A percentile compares a stretch with the other conserved stretches of the same genome.
Evolutionary conservation across 176 grass and related monocot species (phyloP).

Genomic region (Tuctoria greenei): DNA sequence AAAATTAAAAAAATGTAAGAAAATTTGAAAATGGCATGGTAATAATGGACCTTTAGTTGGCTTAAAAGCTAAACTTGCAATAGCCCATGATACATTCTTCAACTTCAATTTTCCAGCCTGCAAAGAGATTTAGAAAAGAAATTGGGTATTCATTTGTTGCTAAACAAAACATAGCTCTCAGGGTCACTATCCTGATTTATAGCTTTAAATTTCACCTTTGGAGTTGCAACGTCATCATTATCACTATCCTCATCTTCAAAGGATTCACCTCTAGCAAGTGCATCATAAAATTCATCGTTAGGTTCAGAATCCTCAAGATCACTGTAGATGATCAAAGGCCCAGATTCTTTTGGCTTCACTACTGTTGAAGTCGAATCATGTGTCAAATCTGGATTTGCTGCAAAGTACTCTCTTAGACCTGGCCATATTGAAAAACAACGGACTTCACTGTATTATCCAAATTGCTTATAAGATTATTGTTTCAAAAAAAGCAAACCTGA

Average conservation of each 20-base stretch:
- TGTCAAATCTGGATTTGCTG: slow-evolving; percentile 67
- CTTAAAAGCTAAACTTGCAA: slow-evolving; percentile 72
- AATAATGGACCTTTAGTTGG: slow-evolving; percentile 65
- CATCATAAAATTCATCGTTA: slow-evolving; percentile 96
- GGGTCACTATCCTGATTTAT: slow-evolving; percentile 16
- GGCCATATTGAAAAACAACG: slow-evolving; percentile 27
- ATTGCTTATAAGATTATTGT: slow-evolving; percentile 11
- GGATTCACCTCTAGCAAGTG: slow-evolving; percentile 65
- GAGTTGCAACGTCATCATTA: slow-evolving; percentile 38
- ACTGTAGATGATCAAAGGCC: slow-evolving; percentile 50
- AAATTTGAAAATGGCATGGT: slow-evolving; percentile 4
- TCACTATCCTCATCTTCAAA: slow-evolving; percentile 85
- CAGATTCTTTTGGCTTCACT: slow-evolving; percentile 52
- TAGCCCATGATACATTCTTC: slow-evolving; percentile 95
- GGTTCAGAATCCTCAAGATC: slow-evolving; percentile 64
- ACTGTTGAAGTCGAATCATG: slow-evolving; percentile 58
- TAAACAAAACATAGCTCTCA: slow-evolving; percentile 1
- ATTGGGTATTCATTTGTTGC: slow-evolving; percentile 15
- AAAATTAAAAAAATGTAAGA: neutral
- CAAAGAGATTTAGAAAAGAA: slow-evolving; percentile 31
- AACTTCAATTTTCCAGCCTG: slow-evolving; percentile 81
- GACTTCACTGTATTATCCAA: slow-evolving; percentile 21
- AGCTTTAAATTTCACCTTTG: slow-evolving; percentile 48
- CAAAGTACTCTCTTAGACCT: slow-evolving; percentile 95
- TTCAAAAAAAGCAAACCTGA: slow-evolving; percentile 20